These are phyloP conservation scores for Termitomyces sp. DNA, from an alignment of 768 basidiomycete genomes.

Conservation along the genomic window DNA sequence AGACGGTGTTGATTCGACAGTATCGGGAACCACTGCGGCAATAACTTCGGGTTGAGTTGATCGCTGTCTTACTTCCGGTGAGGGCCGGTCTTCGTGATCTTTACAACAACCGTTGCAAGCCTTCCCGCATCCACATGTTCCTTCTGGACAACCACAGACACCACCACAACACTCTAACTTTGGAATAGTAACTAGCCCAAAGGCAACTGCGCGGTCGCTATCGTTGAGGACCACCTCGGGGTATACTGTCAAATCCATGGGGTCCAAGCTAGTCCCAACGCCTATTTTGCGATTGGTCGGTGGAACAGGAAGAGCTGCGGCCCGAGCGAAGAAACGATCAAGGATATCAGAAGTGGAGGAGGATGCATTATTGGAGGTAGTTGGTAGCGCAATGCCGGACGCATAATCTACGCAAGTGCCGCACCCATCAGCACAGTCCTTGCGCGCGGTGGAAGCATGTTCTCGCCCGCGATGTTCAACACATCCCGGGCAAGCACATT, in stretches of 20 bases:
- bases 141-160: conserved; percentile 49
- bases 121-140: conserved; percentile 48
- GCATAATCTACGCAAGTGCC: conserved; percentile 55
- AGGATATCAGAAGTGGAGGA: conserved; percentile 30
- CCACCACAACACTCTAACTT: conserved; percentile 67
- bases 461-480: conserved; percentile 56
- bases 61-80: not conserved
- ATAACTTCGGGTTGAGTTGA: not conserved
- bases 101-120: conserved; percentile 51
- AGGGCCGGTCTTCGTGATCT: conserved; percentile 17
- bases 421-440: conserved; percentile 49
- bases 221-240: conserved; percentile 28
- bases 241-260: conserved; percentile 44
- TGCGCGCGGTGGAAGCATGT: conserved; percentile 39
- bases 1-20: not conserved
- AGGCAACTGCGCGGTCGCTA: conserved; percentile 35
- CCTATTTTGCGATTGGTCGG: conserved; percentile 37
- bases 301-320: conserved; percentile 62
- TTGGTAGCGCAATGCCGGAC: conserved; percentile 38
- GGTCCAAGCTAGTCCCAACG: conserved; percentile 36
- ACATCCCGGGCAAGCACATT: conserved; percentile 71
- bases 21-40: not conserved
- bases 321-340: conserved; percentile 61
- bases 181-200: conserved; percentile 49
- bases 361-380: conserved; percentile 3